Conservation (phyloP, 805 yeast genomes). For the Saturnispora galanensis region DNA sequence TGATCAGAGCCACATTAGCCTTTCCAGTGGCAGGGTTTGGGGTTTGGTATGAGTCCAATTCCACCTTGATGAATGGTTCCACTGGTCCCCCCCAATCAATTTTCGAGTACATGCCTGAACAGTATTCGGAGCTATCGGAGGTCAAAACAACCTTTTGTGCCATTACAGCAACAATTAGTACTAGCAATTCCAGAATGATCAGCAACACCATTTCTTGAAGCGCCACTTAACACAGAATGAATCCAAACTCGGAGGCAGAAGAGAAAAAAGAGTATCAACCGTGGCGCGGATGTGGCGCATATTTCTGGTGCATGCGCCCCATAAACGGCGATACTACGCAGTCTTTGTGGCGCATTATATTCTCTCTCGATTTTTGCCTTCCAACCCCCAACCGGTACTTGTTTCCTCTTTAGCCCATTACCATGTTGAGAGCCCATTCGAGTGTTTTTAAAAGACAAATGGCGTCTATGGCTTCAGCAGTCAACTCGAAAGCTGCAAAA, state of each 20-base stretch:
- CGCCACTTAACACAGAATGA: background rate
- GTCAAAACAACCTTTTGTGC: constrained; percentile 44
- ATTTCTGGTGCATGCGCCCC: no score
- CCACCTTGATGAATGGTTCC: constrained; percentile 51
- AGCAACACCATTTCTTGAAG: background rate
- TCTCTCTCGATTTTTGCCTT: no score
- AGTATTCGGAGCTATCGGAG: constrained; percentile 48
- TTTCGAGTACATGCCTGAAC: constrained; percentile 85
- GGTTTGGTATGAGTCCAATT: constrained; percentile 25
- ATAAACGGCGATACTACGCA: no score
- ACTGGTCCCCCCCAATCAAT: constrained; percentile 78
- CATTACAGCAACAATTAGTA: constrained; percentile 6
- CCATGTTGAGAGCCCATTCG: background rate
- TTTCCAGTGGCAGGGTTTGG: constrained; percentile 31
- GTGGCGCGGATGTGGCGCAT: background rate
- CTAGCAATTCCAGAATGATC: background rate
- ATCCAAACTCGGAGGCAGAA: no score
- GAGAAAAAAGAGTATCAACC: no score
- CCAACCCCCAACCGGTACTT: no score
- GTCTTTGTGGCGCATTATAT: background rate
- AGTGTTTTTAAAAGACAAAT: constrained; percentile 1
- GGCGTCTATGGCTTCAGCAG: constrained; percentile 4
- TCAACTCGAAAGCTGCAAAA: constrained; percentile 22
- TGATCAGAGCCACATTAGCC: constrained; percentile 49
- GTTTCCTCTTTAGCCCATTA: background rate